Conservation (phyloP, 768 basidiomycete genomes). For the Lentinula lateritia region DNA sequence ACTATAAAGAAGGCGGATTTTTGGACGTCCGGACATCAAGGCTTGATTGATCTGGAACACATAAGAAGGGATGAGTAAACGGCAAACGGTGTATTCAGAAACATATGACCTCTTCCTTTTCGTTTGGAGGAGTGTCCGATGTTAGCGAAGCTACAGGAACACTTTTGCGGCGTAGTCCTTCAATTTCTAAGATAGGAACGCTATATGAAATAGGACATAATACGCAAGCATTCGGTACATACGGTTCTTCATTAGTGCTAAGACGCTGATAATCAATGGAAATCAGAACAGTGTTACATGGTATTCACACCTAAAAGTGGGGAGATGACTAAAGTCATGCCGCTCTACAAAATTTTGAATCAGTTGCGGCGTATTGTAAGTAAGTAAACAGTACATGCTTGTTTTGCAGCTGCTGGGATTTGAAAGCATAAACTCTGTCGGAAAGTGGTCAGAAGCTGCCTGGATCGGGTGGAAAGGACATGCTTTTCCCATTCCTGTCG, state of each 20-base stretch:
- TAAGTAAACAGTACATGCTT: constrained; percentile 30
- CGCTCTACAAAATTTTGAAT: constrained; percentile 34
- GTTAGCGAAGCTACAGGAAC: constrained; percentile 57
- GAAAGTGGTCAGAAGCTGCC: neutral
- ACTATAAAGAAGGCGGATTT: constrained; percentile 69
- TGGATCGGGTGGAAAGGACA: neutral
- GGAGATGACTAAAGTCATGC: constrained; percentile 71
- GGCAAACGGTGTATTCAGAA: neutral
- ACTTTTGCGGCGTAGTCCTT: constrained; percentile 46
- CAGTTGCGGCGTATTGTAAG: neutral
- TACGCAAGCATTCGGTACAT: constrained; percentile 16
- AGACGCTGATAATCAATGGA: neutral
- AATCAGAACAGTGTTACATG: neutral
- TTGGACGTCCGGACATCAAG: constrained; percentile 52
- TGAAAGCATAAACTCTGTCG: constrained; percentile 82
- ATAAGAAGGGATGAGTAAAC: neutral
- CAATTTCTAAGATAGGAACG: constrained; percentile 45
- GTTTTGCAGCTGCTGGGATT: constrained; percentile 65
- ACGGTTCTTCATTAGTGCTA: constrained; percentile 85
- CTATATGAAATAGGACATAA: neutral
- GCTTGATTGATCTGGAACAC: constrained; percentile 52
- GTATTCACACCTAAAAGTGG: constrained; percentile 59
- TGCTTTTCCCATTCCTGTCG: constrained; percentile 89
- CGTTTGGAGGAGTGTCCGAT: constrained; percentile 53
- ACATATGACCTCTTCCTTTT: constrained; percentile 46